phyloP scores from a whole-genome alignment of 2,329 filamentous ascomycete species.

The Fusarium sp. region DNA sequence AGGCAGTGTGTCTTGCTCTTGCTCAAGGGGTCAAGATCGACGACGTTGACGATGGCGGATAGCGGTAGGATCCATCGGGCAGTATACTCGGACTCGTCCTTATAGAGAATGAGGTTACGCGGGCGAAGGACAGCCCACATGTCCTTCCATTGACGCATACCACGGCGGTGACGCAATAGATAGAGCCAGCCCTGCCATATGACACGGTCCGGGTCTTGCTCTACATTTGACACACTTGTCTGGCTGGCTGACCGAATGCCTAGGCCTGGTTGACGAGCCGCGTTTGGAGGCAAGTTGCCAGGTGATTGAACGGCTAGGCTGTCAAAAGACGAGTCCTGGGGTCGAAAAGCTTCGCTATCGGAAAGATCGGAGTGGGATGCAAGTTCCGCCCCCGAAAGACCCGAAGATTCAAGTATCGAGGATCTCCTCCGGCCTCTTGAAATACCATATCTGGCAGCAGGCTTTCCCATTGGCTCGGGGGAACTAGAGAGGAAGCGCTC shows the following conservation, averaged over 20 bases:
- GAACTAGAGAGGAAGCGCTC: constrained; percentile 67
- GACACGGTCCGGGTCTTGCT: constrained; percentile 84
- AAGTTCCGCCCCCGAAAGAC: constrained; percentile 71
- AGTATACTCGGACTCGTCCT: constrained; percentile 90
- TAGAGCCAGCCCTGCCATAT: constrained; percentile 93
- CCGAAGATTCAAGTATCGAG: constrained; percentile 72
- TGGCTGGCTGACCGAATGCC: constrained; percentile 70
- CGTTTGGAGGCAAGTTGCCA: constrained; percentile 34
- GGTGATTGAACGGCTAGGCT: constrained; percentile 58
- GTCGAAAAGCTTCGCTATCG: constrained; percentile 67
- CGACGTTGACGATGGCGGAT: constrained; percentile 83
- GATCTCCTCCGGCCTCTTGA: constrained; percentile 63
- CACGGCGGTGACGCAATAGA: constrained; percentile 82
- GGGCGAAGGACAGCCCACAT: constrained; percentile 92
- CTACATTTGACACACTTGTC: constrained; percentile 62
- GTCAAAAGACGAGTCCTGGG: constrained; percentile 64
- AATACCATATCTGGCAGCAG: constrained; percentile 49
- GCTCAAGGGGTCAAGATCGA: constrained; percentile 90
- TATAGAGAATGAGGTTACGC: constrained; percentile 88
- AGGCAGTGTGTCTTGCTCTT: constrained; percentile 87
- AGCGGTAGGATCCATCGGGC: constrained; percentile 85
- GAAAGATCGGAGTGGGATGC: constrained; percentile 90
- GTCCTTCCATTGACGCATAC: constrained; percentile 92
- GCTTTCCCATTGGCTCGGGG: constrained; percentile 63
- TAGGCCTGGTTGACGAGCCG: constrained; percentile 48